These are phyloP conservation scores for Boletellus ananas DNA, from an alignment of 768 basidiomycete species.

Conservation along the genomic window DNA sequence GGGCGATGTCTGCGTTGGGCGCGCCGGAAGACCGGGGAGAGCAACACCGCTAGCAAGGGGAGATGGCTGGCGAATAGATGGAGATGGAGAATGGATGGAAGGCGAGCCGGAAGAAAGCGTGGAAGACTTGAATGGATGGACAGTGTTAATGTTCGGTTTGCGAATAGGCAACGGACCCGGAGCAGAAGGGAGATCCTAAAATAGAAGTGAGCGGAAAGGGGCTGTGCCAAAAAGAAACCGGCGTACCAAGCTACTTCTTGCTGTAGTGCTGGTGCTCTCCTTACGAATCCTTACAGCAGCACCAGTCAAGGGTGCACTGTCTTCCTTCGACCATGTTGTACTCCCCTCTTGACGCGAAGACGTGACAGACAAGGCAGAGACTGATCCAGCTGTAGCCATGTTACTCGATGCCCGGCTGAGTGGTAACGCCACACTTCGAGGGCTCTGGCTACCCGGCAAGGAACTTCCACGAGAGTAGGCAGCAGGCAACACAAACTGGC, in stretches of 20 bases:
- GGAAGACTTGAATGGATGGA: conserved; percentile 49
- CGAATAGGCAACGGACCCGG: conserved; percentile 45
- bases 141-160: conserved; percentile 36
- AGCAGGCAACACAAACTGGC: conserved; percentile 41
- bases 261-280: conserved; percentile 46
- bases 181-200: conserved; percentile 36
- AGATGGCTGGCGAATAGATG: conserved; percentile 45
- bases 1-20: conserved; percentile 36
- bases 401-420: conserved; percentile 34
- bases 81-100: conserved; percentile 46
- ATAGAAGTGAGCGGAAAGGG: conserved; percentile 5
- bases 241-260: conserved; percentile 28
- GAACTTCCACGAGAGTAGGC: conserved; percentile 36
- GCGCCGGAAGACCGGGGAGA: conserved; percentile 34
- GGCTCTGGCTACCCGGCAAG: conserved; percentile 35
- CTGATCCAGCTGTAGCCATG: conserved; percentile 29
- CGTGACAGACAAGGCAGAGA: conserved; percentile 39
- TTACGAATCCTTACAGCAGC: conserved; percentile 44
- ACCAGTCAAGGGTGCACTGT: conserved; percentile 31
- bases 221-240: background rate
- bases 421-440: conserved; percentile 33
- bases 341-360: conserved; percentile 40
- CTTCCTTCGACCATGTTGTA: conserved; percentile 37
- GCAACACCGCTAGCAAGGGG: conserved; percentile 35
- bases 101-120: conserved; percentile 49